These are phyloP conservation scores for Xerocomus spinulosus DNA, from an alignment of 768 basidiomycete genomes.

Conservation along the genomic window DNA sequence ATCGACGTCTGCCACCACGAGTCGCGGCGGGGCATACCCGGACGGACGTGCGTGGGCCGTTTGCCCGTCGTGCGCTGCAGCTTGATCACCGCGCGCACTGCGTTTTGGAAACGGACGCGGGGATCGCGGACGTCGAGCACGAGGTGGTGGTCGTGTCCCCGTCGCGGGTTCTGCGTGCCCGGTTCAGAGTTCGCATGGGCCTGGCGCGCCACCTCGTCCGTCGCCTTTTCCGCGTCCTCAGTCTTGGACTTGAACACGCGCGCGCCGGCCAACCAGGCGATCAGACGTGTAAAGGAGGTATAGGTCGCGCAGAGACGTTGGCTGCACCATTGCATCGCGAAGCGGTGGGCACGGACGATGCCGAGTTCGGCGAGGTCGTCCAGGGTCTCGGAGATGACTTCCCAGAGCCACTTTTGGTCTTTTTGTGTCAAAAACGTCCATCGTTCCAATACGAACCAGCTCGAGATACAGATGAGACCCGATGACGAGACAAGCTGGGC, in stretches of 20 bases:
- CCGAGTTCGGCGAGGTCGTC: conserved; percentile 17
- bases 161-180: background rate
- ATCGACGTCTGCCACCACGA: conserved; percentile 27
- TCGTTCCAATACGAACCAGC: conserved; percentile 49
- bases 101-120: conserved; percentile 35
- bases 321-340: conserved; percentile 22
- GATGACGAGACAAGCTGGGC: conserved; percentile 31
- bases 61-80: conserved; percentile 31
- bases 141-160: conserved; percentile 7
- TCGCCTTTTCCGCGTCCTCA: background rate
- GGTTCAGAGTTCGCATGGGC: too few species aligned
- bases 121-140: conserved; percentile 22
- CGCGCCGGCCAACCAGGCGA: conserved; percentile 10
- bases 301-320: conserved; percentile 8
- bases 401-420: conserved; percentile 45
- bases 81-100: conserved; percentile 42
- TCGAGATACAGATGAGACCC: conserved; percentile 44
- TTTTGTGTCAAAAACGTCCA: conserved; percentile 41
- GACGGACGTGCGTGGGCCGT: conserved; percentile 13
- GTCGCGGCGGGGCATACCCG: conserved; percentile 22
- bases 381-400: conserved; percentile 30
- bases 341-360: conserved; percentile 23
- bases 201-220: background rate
- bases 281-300: conserved; percentile 4
- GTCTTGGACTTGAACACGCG: background rate